These are phyloP conservation scores for Cynanchum wilfordii DNA, from an alignment of 257 asterid genomes.

Conservation along the genomic window DNA sequence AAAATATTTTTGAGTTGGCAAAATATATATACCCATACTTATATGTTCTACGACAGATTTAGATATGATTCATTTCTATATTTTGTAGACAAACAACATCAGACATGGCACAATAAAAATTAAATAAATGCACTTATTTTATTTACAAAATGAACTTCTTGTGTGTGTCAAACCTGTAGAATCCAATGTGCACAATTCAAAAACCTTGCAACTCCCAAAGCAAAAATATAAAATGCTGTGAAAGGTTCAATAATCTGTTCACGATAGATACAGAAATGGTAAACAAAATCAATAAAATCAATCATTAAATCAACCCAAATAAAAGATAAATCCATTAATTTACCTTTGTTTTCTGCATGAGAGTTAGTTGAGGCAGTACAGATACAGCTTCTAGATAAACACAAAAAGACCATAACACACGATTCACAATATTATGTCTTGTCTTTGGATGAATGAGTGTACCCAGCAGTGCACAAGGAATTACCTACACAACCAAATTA, in stretches of 20 bases:
- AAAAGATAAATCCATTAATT: not conserved
- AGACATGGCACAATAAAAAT: too few relatives aligned
- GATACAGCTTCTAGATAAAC: constrained; percentile 40
- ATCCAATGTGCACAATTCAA: constrained; percentile 45
- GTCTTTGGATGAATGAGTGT: constrained; percentile 33
- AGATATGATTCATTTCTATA: too few relatives aligned
- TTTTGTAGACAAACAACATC: too few relatives aligned
- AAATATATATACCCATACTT: too few relatives aligned
- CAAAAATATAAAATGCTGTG: constrained; percentile 43
- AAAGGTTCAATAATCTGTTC: constrained; percentile 37
- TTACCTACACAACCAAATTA: constrained; percentile 14
- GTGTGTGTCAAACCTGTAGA: constrained; percentile 30
- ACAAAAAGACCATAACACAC: constrained; percentile 31
- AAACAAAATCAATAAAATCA: constrained; percentile 6
- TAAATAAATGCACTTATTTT: too few relatives aligned
- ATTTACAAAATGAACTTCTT: too few relatives aligned
- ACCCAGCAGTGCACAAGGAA: constrained; percentile 32
- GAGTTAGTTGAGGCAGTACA: constrained; percentile 34
- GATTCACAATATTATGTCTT: constrained; percentile 22
- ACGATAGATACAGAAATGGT: not conserved
- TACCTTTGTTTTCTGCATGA: constrained; percentile 34
- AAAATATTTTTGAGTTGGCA: too few relatives aligned
- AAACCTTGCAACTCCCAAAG: constrained; percentile 42
- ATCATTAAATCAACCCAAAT: not conserved
- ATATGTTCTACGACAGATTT: too few relatives aligned